A percentile compares a stretch with the other conserved stretches of the same genome.
Evolutionary conservation across 2,329 filamentous ascomycete genomes (phyloP).

Genomic region (Cadophora gregata): DNA sequence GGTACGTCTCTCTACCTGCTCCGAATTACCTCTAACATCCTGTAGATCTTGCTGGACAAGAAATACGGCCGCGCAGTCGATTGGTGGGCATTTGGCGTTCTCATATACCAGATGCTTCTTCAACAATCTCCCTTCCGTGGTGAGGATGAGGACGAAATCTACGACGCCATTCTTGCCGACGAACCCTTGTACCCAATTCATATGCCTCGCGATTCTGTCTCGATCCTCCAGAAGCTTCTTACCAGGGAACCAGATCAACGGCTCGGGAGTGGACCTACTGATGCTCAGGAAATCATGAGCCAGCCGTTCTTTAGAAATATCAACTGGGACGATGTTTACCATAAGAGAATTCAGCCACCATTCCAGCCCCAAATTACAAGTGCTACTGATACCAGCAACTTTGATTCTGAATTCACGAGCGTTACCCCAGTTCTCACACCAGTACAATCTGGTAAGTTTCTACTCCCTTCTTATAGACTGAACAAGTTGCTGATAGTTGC

Average conservation of each 20-base stretch:
- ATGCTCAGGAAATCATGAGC: slow-evolving; percentile 98
- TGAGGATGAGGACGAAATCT: slow-evolving; percentile 99
- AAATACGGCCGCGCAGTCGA: slow-evolving; percentile 97
- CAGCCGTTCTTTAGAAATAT: slow-evolving; percentile 98
- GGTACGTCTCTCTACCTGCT: slow-evolving; percentile 56
- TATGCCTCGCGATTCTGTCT: slow-evolving; percentile 97
- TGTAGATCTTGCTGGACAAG: slow-evolving; percentile 91
- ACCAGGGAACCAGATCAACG: slow-evolving; percentile 94
- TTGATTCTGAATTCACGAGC: slow-evolving; percentile 97
- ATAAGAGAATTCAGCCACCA: slow-evolving; percentile 88
- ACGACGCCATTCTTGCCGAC: slow-evolving; percentile 96
- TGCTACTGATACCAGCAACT: slow-evolving; percentile 98
- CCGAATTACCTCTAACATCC: slow-evolving; percentile 40
- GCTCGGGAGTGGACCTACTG: slow-evolving; percentile 91
- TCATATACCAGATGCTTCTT: slow-evolving; percentile 99
- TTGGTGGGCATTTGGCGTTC: slow-evolving; percentile 99
- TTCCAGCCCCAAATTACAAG: slow-evolving; percentile 90
- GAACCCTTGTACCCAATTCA: slow-evolving; percentile 98
- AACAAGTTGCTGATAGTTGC: slow-evolving; percentile 26
- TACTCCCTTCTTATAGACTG: not conserved
- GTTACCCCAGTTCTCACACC: slow-evolving; percentile 97
- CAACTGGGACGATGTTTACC: slow-evolving; percentile 98
- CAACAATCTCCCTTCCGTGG: slow-evolving; percentile 99
- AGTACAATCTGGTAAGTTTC: slow-evolving; percentile 89
- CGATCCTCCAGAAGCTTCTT: slow-evolving; percentile 95